Conservation (phyloP, 2,329 filamentous ascomycete species). For the Apiospora rasikravindrae region DNA sequence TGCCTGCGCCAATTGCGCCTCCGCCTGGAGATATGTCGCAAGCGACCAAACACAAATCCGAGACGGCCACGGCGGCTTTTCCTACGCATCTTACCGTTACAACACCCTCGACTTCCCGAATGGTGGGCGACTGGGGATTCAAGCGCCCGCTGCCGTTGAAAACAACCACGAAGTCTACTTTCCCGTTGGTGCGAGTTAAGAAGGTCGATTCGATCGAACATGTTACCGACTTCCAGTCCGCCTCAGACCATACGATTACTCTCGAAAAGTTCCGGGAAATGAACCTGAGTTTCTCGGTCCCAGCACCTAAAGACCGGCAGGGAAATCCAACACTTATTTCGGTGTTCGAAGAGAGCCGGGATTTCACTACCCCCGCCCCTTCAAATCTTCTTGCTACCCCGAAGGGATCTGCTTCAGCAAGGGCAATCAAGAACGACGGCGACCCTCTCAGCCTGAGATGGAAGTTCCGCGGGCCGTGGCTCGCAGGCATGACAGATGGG, state of each 20-base stretch:
- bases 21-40: conserved; percentile 58
- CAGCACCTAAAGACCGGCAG: conserved; percentile 35
- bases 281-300: conserved; percentile 70
- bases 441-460: conserved; percentile 57
- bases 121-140: conserved; percentile 88
- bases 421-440: conserved; percentile 34
- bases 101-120: conserved; percentile 73
- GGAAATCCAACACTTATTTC: conserved; percentile 46
- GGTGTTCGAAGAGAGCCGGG: conserved; percentile 64
- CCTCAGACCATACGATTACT: conserved; percentile 80
- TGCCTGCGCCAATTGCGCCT: conserved; percentile 75
- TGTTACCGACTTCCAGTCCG: conserved; percentile 86
- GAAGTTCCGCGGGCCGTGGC: conserved; percentile 72
- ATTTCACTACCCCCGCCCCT: conserved; percentile 52
- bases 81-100: conserved; percentile 86
- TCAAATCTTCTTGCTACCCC: not conserved
- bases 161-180: conserved; percentile 72
- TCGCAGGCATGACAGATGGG: conserved; percentile 66
- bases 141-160: conserved; percentile 83
- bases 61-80: conserved; percentile 74
- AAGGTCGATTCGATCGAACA: conserved; percentile 85
- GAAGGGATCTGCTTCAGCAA: not conserved
- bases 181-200: conserved; percentile 77
- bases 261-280: conserved; percentile 88
- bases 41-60: conserved; percentile 58